Conservation (phyloP, 352 stramenopile genomes). For the Pythium myriotylum region DNA sequence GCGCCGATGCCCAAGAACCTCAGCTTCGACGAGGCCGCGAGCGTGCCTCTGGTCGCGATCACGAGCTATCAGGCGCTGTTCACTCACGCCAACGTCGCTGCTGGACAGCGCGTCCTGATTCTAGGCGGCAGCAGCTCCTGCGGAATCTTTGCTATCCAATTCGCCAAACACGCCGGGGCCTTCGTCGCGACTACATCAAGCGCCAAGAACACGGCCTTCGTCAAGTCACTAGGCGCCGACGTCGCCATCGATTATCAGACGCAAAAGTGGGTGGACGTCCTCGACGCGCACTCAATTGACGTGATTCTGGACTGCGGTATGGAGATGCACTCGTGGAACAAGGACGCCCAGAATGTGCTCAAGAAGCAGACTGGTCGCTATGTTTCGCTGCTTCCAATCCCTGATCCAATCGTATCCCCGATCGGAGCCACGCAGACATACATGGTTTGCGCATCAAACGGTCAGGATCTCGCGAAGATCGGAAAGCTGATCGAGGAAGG, state of each 20-base stretch:
- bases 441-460: slow-evolving; percentile 17
- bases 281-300: slow-evolving; percentile 13
- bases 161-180: background rate
- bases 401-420: slow-evolving; percentile 44
- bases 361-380: slow-evolving; percentile 36
- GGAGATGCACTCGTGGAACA: slow-evolving; percentile 32
- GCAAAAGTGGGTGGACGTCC: slow-evolving; percentile 32
- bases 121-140: slow-evolving; percentile 37
- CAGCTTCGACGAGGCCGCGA: slow-evolving; percentile 35
- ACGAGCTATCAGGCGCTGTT: slow-evolving; percentile 38
- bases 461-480: slow-evolving; percentile 37
- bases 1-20: slow-evolving; percentile 38
- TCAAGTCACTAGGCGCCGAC: slow-evolving; percentile 35
- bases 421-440: slow-evolving; percentile 39
- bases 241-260: slow-evolving; percentile 42
- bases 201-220: slow-evolving; percentile 30
- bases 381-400: slow-evolving; percentile 31
- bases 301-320: slow-evolving; percentile 12
- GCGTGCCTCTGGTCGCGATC: slow-evolving; percentile 22
- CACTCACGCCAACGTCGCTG: slow-evolving; percentile 4
- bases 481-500: slow-evolving; percentile 35
- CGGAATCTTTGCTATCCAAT: slow-evolving; percentile 28
- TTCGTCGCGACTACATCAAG: slow-evolving; percentile 30
- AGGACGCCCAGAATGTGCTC: slow-evolving; percentile 33
- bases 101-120: slow-evolving; percentile 24